Percentiles rank a stretch among this genome's conserved stretches.
Conservation (phyloP, 805 yeast species). For the Sugiyamaella chiloensis region DNA sequence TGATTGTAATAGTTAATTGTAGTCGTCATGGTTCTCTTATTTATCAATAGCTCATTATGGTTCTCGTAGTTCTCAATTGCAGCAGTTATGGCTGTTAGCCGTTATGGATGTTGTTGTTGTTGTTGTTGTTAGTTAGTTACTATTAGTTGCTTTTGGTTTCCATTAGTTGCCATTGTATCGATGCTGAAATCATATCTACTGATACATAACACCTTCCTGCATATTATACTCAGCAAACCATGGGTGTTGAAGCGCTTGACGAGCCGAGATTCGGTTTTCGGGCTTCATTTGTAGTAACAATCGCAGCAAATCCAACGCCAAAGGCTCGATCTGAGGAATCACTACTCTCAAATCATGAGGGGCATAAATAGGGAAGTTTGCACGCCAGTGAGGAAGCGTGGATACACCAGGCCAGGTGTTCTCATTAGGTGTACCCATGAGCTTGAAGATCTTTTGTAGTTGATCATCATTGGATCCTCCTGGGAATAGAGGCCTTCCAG, state of each 20-base stretch:
- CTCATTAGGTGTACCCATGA: conserved; percentile 96
- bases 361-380: conserved; percentile 78
- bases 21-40: no score
- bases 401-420: conserved; percentile 97
- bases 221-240: conserved; percentile 74
- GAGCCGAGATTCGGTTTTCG: conserved; percentile 49
- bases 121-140: no score
- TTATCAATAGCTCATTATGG: no score
- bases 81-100: no score
- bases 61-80: no score
- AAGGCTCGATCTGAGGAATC: conserved; percentile 64
- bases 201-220: conserved; percentile 4
- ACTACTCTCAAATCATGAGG: conserved; percentile 79
- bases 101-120: no score
- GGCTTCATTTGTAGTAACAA: conserved; percentile 53
- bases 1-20: no score
- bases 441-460: conserved; percentile 81
- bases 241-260: conserved; percentile 57
- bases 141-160: no score
- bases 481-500: conserved; percentile 96
- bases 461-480: conserved; percentile 97
- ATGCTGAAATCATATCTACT: neutral
- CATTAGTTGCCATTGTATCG: no score
- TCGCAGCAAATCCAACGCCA: conserved; percentile 65
- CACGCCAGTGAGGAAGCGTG: conserved; percentile 79